Base-by-base conservation (phyloP, 768 basidiomycete species). In the Pleurotus giganteus region DNA sequence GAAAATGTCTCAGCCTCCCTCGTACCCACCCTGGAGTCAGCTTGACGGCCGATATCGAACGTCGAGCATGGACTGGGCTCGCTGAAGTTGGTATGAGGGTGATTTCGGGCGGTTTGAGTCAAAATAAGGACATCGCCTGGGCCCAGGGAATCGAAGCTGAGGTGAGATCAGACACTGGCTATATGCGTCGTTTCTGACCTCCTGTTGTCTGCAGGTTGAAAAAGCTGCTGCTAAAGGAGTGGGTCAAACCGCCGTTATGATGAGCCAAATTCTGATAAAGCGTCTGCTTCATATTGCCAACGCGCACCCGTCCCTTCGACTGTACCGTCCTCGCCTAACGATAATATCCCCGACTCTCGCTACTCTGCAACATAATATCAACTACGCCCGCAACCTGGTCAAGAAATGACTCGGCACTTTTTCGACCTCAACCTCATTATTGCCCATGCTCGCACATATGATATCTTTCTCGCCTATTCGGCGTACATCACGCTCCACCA, bases 181-280 rank as follows among this genome's bases (percentile, higher is more conserved):
- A 51, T 50, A 28, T 15, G 32, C 47, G 5, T 45, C n/a, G 47
- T 31, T 17, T 17, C 34, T 26, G n/a, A 23, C n/a, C 15, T 37
- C 15, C 7, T 13, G 2, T 11, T 11, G 8, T 24, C n/a, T 11
- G 4, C 59, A 82, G 80, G 74, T 80, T 2, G 87, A 89, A 62
- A 82, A 76, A 54, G 84, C 87, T 9, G 72, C 88, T 13, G 81
- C 80, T 15, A 87, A 86, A 70, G 88, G 85, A 54, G 87, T 90
- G 56, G 67, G 87, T 76, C 3, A 3, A 13, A 41, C 28, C 11
- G 19, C 28, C 26, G 15, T 29, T 42, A n/a, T 57, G 36, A 41
- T 2, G 58, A 83, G 83, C 68, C 80, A 9, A 64, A 79, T 28
- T 74, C 88, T 53, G 65, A 23, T 55, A 11, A 32, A 23, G 12